Evolutionary conservation across 2,329 filamentous ascomycete species (phyloP).

Genomic region (Aspergillus novofumigatus): DNA sequence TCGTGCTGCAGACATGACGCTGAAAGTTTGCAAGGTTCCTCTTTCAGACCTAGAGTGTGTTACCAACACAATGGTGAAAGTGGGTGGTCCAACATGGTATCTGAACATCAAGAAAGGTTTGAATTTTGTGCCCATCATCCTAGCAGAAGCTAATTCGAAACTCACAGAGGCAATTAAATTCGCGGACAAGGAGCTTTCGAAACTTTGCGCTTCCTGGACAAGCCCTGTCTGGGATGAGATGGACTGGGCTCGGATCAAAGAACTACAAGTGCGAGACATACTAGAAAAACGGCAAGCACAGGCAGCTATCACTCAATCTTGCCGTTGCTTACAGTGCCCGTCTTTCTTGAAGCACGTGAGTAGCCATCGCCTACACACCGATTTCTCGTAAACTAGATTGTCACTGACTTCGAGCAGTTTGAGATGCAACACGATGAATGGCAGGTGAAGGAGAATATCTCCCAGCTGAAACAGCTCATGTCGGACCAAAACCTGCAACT

Average conservation of each 20-base stretch:
- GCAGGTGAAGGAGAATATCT: slow-evolving; percentile 91
- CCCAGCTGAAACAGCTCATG: slow-evolving; percentile 78
- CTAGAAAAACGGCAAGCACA: slow-evolving; percentile 66
- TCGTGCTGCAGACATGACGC: slow-evolving; percentile 61
- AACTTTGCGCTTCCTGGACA: slow-evolving; percentile 70
- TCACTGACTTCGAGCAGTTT: slow-evolving; percentile 54
- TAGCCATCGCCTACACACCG: slow-evolving; percentile 16
- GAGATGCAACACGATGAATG: slow-evolving; percentile 96
- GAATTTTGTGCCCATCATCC: neutral
- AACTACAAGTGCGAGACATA: slow-evolving; percentile 74
- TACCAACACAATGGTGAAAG: slow-evolving; percentile 62
- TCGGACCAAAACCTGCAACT: slow-evolving; percentile 96
- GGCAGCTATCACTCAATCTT: slow-evolving; percentile 59
- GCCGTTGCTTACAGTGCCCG: slow-evolving; percentile 65
- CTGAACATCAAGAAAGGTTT: slow-evolving; percentile 49
- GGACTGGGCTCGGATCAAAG: slow-evolving; percentile 76
- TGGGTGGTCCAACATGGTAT: slow-evolving; percentile 45
- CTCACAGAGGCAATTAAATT: slow-evolving; percentile 49
- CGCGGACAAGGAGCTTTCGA: slow-evolving; percentile 65
- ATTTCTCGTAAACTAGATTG: neutral
- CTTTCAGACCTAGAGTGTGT: slow-evolving; percentile 79
- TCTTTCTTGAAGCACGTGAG: slow-evolving; percentile 83
- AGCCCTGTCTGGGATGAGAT: slow-evolving; percentile 76
- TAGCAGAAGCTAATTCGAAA: slow-evolving; percentile 8
- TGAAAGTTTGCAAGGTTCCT: slow-evolving; percentile 65